Evolutionary conservation across 169 alveolate genomes (phyloP).

Genomic region (Plasmodium knowlesi): DNA sequence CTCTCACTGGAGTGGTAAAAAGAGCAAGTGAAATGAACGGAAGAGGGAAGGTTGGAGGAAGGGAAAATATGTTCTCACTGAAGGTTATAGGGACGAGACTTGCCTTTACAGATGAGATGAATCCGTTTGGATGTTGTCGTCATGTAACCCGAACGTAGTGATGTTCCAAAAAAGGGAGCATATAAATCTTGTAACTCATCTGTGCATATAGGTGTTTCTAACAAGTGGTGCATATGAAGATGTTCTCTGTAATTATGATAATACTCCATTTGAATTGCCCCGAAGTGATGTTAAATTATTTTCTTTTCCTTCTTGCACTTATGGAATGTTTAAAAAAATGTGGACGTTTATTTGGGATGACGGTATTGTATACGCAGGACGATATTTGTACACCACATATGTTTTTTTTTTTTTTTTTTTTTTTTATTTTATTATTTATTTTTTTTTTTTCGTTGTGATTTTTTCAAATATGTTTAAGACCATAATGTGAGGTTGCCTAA

Average conservation of each 20-base stretch:
- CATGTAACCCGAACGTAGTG: not conserved
- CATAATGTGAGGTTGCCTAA: not conserved
- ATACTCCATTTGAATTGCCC: not conserved
- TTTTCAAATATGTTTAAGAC: not conserved
- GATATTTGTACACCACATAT: not conserved
- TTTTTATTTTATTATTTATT: no score
- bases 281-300: not conserved
- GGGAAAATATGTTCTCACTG: not conserved
- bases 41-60: not conserved
- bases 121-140: not conserved
- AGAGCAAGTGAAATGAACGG: not conserved
- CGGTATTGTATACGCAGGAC: not conserved
- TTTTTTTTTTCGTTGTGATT: not conserved
- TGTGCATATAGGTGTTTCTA: not conserved
- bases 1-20: not conserved
- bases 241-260: no score
- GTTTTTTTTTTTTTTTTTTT: no score
- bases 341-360: not conserved
- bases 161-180: not conserved
- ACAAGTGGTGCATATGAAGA: not conserved
- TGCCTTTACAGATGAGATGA: not conserved
- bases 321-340: not conserved
- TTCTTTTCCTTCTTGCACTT: not conserved
- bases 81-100: not conserved
- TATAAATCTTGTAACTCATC: not conserved